Evolutionary conservation across 2,329 filamentous ascomycete species (phyloP).

Genomic region (Calycina herbarum): DNA sequence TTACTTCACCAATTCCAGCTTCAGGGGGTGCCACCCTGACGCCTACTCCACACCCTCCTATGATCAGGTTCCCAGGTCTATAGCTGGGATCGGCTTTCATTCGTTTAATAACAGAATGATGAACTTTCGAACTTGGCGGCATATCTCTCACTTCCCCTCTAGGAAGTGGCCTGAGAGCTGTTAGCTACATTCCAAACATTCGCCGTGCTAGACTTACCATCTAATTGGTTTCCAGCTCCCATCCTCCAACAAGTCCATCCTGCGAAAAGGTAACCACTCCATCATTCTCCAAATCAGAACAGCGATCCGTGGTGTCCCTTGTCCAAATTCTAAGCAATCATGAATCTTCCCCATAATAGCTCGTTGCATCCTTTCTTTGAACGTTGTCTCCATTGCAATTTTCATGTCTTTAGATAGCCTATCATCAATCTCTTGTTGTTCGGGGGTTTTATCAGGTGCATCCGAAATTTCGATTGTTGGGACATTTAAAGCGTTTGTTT

Average conservation of each 20-base stretch:
- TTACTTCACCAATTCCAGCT: slow-evolving; percentile 8
- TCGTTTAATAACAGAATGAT: slow-evolving; percentile 5
- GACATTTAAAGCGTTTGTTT: neutral
- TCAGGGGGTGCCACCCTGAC: neutral
- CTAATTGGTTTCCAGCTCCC: slow-evolving; percentile 5
- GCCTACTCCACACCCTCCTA: neutral
- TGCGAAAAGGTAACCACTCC: slow-evolving; percentile 3
- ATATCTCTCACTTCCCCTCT: slow-evolving; percentile 3
- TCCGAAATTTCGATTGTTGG: neutral
- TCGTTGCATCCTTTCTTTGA: slow-evolving; percentile 2
- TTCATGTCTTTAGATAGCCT: neutral
- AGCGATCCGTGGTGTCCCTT: neutral
- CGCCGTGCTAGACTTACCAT: neutral
- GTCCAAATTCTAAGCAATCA: slow-evolving; percentile 3
- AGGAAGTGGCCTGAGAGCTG: neutral
- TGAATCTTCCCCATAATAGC: neutral
- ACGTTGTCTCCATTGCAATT: neutral
- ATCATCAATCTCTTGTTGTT: neutral
- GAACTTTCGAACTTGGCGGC: neutral
- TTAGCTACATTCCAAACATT: neutral
- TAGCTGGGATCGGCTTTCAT: slow-evolving; percentile 6
- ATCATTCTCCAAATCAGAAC: slow-evolving; percentile 2
- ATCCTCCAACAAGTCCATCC: slow-evolving; percentile 4
- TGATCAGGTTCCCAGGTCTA: slow-evolving; percentile 1
- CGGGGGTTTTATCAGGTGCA: neutral